A percentile compares a stretch with the other conserved stretches of the same genome.
Conservation (phyloP, 208 protist species). For the Chromosphaera perkinsii region DNA sequence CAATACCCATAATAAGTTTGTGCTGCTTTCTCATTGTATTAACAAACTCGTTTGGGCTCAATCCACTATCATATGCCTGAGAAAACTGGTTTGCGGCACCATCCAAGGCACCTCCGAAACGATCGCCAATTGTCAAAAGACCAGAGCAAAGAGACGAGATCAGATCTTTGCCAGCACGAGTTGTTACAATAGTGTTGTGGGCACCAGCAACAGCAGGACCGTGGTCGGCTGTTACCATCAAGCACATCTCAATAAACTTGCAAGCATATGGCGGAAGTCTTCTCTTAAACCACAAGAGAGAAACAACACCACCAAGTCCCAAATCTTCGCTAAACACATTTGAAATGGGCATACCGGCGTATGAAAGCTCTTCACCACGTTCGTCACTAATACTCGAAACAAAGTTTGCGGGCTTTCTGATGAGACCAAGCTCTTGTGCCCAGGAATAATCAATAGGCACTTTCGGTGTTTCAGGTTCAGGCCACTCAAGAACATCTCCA, state of each 20-base stretch:
- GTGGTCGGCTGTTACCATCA: conserved; percentile 71
- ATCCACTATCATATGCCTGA: conserved; percentile 46
- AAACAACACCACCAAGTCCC: conserved; percentile 60
- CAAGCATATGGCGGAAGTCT: conserved; percentile 61
- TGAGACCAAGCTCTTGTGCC: conserved; percentile 61
- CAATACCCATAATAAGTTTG: conserved; percentile 71
- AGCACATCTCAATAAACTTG: conserved; percentile 74
- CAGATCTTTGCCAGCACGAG: conserved; percentile 73
- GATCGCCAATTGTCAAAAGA: conserved; percentile 68
- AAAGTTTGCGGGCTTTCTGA: conserved; percentile 64
- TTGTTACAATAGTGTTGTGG: conserved; percentile 76
- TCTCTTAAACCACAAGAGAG: conserved; percentile 71
- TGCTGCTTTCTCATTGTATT: conserved; percentile 58
- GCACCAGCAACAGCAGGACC: conserved; percentile 71
- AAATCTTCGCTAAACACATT: conserved; percentile 61
- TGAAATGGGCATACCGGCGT: conserved; percentile 65
- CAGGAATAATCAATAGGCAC: conserved; percentile 58
- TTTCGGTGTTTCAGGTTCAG: conserved; percentile 42
- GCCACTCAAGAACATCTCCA: conserved; percentile 22
- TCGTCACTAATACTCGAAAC: conserved; percentile 72
- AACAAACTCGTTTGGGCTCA: conserved; percentile 67
- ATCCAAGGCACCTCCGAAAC: conserved; percentile 73
- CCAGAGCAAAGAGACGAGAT: conserved; percentile 68
- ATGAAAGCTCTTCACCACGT: conserved; percentile 69
- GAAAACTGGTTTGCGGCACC: conserved; percentile 54